phyloP scores from a whole-genome alignment of 306 rosid genomes.

The Prunus mume region DNA sequence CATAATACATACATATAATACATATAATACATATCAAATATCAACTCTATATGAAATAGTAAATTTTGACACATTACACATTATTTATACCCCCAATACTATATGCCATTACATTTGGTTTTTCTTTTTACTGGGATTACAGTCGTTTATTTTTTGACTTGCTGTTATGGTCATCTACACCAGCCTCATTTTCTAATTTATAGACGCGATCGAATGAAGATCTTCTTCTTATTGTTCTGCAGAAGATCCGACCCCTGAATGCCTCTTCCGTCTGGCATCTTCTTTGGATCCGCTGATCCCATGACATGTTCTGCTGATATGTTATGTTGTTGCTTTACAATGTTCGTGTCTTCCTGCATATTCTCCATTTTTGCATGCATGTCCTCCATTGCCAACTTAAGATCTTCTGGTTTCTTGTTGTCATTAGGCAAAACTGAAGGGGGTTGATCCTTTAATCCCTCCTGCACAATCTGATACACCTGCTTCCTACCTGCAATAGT shows the following conservation, averaged over 20 bases:
- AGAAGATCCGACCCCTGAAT: slow-evolving; percentile 30
- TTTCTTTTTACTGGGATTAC: neutral
- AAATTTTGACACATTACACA: neutral
- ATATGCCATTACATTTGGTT: neutral
- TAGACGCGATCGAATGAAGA: slow-evolving; percentile 70
- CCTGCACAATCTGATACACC: slow-evolving; percentile 35
- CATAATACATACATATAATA: neutral
- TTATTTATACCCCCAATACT: neutral
- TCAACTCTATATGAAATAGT: neutral
- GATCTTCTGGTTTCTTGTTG: slow-evolving; percentile 33
- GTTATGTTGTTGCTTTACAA: slow-evolving; percentile 34
- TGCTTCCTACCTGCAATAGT: slow-evolving; percentile 53
- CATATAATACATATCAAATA: neutral
- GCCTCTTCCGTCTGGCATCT: slow-evolving; percentile 36
- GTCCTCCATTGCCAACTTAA: slow-evolving; percentile 41
- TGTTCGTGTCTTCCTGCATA: slow-evolving; percentile 29
- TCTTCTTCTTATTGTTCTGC: slow-evolving; percentile 43
- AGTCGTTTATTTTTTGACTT: neutral
- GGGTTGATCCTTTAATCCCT: slow-evolving; percentile 38
- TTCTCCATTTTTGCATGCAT: slow-evolving; percentile 43
- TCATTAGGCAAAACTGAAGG: slow-evolving; percentile 28
- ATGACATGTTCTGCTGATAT: slow-evolving; percentile 35
- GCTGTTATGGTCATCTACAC: neutral
- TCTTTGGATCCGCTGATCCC: slow-evolving; percentile 39
- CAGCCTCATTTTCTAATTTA: slow-evolving; percentile 21